Evolutionary conservation across 345 rosid species (phyloP).

Genomic region (Lepidium didymum): DNA sequence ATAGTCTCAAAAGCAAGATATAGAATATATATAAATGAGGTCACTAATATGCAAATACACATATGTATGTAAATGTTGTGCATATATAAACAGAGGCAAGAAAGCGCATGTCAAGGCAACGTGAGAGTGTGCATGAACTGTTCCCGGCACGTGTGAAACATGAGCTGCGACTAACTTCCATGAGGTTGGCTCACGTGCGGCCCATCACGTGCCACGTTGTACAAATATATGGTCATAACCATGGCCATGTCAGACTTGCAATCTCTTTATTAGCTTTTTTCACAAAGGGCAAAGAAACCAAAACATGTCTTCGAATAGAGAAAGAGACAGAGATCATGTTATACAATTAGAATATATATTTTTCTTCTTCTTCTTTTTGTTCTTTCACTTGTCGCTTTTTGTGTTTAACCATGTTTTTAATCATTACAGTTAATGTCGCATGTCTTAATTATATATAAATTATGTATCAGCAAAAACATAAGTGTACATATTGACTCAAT

Average conservation of each 20-base stretch:
- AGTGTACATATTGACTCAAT: no score
- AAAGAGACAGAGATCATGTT: neutral
- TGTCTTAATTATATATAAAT: neutral
- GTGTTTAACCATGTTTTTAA: constrained; percentile 7
- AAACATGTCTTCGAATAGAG: constrained; percentile 2
- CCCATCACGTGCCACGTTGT: constrained; percentile 21
- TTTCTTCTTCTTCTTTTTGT: neutral
- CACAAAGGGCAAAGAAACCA: constrained; percentile 13
- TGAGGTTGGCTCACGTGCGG: constrained; percentile 29
- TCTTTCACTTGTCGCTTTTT: neutral
- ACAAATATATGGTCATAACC: constrained; percentile 20
- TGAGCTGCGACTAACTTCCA: constrained; percentile 19
- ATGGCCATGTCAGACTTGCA: constrained; percentile 26
- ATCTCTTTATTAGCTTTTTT: constrained; percentile 13
- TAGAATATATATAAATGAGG: constrained; percentile 11
- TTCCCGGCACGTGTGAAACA: constrained; percentile 24
- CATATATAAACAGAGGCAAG: neutral
- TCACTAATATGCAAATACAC: neutral
- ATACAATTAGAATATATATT: constrained; percentile 6
- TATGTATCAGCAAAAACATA: neutral
- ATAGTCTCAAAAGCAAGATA: neutral
- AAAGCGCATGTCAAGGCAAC: constrained; percentile 25
- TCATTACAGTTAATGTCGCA: neutral
- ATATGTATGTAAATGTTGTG: neutral
- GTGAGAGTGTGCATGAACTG: constrained; percentile 34